These are phyloP conservation scores for Kuraishia ogatae DNA, from an alignment of 805 yeast genomes.

Conservation along the genomic window DNA sequence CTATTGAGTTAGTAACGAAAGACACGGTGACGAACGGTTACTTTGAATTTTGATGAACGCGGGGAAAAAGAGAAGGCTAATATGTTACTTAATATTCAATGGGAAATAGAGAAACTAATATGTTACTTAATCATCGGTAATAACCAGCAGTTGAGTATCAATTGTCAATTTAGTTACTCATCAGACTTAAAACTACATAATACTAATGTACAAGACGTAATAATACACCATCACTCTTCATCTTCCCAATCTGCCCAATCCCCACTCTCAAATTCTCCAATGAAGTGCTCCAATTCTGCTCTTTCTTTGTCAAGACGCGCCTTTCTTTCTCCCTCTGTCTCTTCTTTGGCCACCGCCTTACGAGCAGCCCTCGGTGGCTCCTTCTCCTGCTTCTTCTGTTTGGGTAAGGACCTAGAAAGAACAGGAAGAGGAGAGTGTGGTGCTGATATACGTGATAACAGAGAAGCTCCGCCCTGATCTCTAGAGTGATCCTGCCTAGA, in stretches of 20 bases:
- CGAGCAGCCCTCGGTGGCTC: not conserved
- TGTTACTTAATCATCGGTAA: no score
- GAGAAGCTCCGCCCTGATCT: not conserved
- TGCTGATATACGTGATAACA: not conserved
- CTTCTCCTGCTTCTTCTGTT: not conserved
- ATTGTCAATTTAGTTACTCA: no score
- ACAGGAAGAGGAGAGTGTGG: not conserved
- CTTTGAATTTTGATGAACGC: no score
- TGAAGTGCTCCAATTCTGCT: not conserved
- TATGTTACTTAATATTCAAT: no score
- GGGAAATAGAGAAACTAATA: no score
- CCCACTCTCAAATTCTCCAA: not conserved
- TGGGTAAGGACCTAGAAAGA: not conserved
- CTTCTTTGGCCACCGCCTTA: not conserved
- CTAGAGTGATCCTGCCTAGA: no score
- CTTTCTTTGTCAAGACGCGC: not conserved
- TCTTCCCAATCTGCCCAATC: constrained; percentile 1
- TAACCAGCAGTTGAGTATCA: no score
- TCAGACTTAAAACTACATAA: no score
- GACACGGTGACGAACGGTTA: not conserved
- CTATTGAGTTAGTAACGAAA: not conserved
- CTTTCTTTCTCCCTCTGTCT: not conserved
- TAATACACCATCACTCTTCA: not conserved
- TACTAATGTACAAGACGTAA: not conserved
- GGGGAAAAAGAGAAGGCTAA: no score